Conservation (phyloP, 768 basidiomycete genomes). For the Pleurotus ostreatus region DNA sequence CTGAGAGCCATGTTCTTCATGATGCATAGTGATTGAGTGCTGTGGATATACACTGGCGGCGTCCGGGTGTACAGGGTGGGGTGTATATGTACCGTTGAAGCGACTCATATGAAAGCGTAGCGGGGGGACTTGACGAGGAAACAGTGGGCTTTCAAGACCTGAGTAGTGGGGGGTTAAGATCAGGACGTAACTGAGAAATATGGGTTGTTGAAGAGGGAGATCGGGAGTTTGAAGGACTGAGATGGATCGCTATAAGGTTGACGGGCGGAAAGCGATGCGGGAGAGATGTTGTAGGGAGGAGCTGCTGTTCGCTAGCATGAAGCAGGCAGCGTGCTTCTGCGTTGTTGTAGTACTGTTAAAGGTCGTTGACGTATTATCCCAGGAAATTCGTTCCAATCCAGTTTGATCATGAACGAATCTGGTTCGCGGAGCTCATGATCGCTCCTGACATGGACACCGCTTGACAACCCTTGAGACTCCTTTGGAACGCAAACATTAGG, state of each 20-base stretch:
- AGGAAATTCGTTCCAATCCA: slow-evolving; percentile 34
- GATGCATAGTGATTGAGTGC: slow-evolving; percentile 3
- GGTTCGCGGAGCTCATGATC: slow-evolving; percentile 30
- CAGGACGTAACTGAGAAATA: slow-evolving; percentile 19
- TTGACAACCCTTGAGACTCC: slow-evolving; percentile 42
- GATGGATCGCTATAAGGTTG: slow-evolving; percentile 31
- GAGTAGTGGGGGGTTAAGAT: slow-evolving; percentile 11
- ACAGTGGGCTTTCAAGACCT: slow-evolving; percentile 11
- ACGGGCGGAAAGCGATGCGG: slow-evolving; percentile 36
- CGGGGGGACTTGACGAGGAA: slow-evolving; percentile 7
- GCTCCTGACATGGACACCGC: slow-evolving; percentile 28
- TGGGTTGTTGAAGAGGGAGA: slow-evolving; percentile 29
- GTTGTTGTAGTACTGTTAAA: slow-evolving; percentile 30
- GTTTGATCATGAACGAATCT: slow-evolving; percentile 40
- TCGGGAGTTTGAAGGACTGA: slow-evolving; percentile 40
- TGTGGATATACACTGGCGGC: slow-evolving; percentile 21
- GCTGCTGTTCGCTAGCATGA: slow-evolving; percentile 27
- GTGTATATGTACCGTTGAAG: slow-evolving; percentile 19
- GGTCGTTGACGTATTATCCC: slow-evolving; percentile 44
- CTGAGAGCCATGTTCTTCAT: slow-evolving; percentile 46
- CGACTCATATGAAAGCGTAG: slow-evolving; percentile 23
- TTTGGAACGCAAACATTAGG: slow-evolving; percentile 28
- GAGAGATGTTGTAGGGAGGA: slow-evolving; percentile 8
- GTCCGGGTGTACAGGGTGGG: slow-evolving; percentile 23
- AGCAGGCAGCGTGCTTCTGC: slow-evolving; percentile 29